Evolutionary conservation across 371 early-diverging fungal genomes (phyloP).

Genomic region (Mortierella sp.): DNA sequence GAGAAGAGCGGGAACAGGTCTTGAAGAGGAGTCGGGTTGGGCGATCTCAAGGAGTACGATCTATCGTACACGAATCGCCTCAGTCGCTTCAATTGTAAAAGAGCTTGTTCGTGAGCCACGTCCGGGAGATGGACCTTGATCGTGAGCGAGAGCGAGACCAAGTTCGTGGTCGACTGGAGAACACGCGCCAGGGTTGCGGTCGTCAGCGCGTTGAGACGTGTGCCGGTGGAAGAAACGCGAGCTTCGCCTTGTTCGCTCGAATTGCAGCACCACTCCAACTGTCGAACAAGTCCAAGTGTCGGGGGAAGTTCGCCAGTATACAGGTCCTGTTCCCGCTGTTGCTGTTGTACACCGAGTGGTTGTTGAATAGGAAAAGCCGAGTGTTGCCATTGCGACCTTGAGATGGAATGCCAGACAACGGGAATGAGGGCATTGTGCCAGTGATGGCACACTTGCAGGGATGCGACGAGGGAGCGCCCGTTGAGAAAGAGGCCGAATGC

Average conservation of each 20-base stretch:
- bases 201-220: background rate
- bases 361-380: background rate
- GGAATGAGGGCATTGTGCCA: background rate
- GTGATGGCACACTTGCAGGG: background rate
- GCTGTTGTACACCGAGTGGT: background rate
- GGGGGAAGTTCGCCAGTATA: background rate
- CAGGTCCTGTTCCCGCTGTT: background rate
- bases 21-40: background rate
- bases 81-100: background rate
- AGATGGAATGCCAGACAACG: constrained; percentile 3
- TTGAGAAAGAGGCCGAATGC: background rate
- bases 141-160: constrained; percentile 1
- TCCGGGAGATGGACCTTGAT: background rate
- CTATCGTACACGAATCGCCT: background rate
- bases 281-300: background rate
- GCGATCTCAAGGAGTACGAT: background rate
- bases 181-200: background rate
- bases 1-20: background rate
- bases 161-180: background rate
- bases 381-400: background rate
- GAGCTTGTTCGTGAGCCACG: background rate
- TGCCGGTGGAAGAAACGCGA: background rate
- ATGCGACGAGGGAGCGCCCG: background rate
- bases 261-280: background rate
- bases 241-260: background rate